phyloP scores from a whole-genome alignment of 1,284 basidiomycete species.

The Cystobasidium sp. region DNA sequence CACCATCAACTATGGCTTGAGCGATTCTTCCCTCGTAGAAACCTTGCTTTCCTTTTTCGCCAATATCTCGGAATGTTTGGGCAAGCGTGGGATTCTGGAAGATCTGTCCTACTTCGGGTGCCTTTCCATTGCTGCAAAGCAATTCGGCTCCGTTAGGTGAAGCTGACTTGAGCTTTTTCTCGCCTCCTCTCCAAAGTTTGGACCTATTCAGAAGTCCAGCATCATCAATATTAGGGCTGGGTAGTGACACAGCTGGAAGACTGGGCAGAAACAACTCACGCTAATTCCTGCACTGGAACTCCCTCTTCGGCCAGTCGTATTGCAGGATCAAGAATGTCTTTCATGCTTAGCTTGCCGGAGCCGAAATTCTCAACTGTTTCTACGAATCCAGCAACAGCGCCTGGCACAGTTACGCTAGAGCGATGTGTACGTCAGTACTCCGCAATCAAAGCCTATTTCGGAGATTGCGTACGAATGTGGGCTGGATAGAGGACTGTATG shows the following conservation, averaged over 20 bases:
- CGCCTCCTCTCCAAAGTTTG: conserved; percentile 70
- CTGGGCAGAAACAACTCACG: too few relatives aligned
- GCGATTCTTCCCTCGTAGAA: conserved; percentile 91
- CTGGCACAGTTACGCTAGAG: conserved; percentile 80
- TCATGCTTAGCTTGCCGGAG: conserved; percentile 74
- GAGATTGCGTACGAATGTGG: conserved; percentile 49
- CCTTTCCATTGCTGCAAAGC: conserved; percentile 72
- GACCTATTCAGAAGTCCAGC: conserved; percentile 21
- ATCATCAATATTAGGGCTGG: not conserved
- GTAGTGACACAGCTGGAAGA: too few relatives aligned
- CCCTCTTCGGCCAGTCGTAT: conserved; percentile 56
- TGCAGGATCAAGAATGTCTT: conserved; percentile 79
- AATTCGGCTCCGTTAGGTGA: conserved; percentile 82
- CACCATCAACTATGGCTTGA: conserved; percentile 77
- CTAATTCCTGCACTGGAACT: conserved; percentile 12
- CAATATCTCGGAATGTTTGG: conserved; percentile 78
- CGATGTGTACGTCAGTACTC: not conserved
- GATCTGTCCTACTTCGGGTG: conserved; percentile 63
- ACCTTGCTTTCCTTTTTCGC: conserved; percentile 79
- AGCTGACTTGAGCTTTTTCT: conserved; percentile 75
- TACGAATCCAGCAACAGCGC: conserved; percentile 89
- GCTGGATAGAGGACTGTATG: conserved; percentile 18
- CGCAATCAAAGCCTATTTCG: not conserved
- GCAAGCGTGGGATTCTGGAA: conserved; percentile 70
- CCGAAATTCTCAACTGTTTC: conserved; percentile 85